Base-by-base conservation (phyloP, 2,329 filamentous ascomycete genomes). In the Fusarium globosum region DNA sequence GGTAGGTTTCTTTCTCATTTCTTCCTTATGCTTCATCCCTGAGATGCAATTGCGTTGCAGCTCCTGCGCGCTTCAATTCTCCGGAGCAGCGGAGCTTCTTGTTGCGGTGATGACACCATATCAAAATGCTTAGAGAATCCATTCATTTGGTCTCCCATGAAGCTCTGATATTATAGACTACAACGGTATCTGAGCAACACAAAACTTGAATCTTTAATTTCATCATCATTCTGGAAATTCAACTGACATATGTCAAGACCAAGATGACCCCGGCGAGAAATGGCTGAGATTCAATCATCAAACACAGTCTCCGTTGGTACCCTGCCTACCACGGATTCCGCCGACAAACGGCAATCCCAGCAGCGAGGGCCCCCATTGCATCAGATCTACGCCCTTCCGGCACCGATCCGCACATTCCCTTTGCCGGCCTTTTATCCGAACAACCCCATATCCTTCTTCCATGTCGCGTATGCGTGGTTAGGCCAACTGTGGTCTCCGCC, bases 141-240 rank as follows among this genome's bases (percentile, higher is more conserved):
- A 85, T 87, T 87, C 86, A 87, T 82, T 87, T 85, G 83, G 86
- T 85, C 88, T 89, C 88, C 66, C 74, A 84, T 92, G 90, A 87
- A 84, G 89, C 85, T 87, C 86, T 88, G 88, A 80, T 82, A 58
- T 83, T 90, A 91, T 92, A 93, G 93, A 96, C 94, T 96, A 96
- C 93, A 96, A 96, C 94, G 94, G 94, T 96, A 96, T 96, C 94
- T 96, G 94, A 96, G 86, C 80, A 81, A 81, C 73, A 66, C 36
- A 58, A 65, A 77, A 64, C 73, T 58, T 56, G 68, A 70, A 74
- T 75, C 61, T 59, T 64, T 61, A 61, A 65, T 55, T 38, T 51
- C 20, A 49, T 33, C 42, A 36, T 7, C 7, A 35, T 49, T 9
- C n/a, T 13, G 42, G 43, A 52, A 49, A 23, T 6, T 46, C 23